Conservation (phyloP, 768 basidiomycete genomes). For the Termitomyces sp. region DNA sequence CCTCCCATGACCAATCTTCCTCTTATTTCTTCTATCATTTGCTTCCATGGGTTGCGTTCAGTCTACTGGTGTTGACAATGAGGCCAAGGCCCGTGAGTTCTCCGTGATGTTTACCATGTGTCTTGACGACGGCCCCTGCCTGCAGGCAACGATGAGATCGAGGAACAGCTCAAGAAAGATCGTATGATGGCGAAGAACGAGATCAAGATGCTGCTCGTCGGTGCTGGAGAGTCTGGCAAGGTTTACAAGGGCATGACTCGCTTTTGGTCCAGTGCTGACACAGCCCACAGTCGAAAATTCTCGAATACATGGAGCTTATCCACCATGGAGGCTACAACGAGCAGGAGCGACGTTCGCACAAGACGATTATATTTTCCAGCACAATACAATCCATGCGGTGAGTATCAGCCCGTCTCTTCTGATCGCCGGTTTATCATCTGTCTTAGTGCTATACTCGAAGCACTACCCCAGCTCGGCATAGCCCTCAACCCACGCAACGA, state of each 20-base stretch:
- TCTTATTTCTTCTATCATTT: background rate
- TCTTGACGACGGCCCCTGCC: background rate
- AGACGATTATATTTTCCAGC: conserved; percentile 89
- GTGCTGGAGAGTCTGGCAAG: conserved; percentile 97
- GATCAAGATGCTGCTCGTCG: conserved; percentile 94
- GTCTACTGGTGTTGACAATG: conserved; percentile 68
- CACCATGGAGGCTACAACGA: conserved; percentile 1
- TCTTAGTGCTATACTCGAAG: conserved; percentile 58
- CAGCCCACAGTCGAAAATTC: background rate
- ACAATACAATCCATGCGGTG: conserved; percentile 91
- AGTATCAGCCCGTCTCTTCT: conserved; percentile 17
- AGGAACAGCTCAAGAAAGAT: conserved; percentile 88
- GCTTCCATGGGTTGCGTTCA: conserved; percentile 69
- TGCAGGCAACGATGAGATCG: conserved; percentile 89
- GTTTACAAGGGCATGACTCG: conserved; percentile 34
- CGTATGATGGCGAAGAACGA: conserved; percentile 88
- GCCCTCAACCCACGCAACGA: conserved; percentile 69
- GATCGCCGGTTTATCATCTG: background rate
- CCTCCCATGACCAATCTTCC: background rate
- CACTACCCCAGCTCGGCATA: conserved; percentile 83
- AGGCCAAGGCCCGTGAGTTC: conserved; percentile 75
- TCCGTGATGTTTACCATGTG: background rate
- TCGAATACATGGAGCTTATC: conserved; percentile 7
- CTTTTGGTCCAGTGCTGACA: background rate
- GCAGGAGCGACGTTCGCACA: conserved; percentile 66